A percentile compares a stretch with the other conserved stretches of the same genome.
Evolutionary conservation across 2,329 filamentous ascomycete species (phyloP).

Genomic region (Pyrenophora graminea): DNA sequence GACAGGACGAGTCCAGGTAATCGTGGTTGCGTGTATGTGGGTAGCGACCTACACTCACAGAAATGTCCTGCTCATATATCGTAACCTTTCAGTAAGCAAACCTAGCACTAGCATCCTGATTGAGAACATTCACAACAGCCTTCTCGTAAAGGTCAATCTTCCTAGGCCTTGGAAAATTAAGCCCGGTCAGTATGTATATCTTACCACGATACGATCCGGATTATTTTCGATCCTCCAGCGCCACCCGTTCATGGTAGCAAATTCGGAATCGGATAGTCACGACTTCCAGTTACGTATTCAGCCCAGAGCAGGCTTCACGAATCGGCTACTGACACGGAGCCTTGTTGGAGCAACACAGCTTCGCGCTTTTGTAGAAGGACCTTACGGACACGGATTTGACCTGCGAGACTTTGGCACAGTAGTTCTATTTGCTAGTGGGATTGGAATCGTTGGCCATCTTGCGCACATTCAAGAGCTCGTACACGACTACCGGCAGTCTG

Average conservation of each 20-base stretch:
- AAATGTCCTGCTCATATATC: constrained; percentile 15
- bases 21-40: constrained; percentile 11
- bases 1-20: constrained; percentile 2
- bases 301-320: constrained; percentile 17
- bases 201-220: constrained; percentile 12
- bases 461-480: constrained; percentile 18
- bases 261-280: background rate
- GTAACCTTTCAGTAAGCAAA: constrained; percentile 17
- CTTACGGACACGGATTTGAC: constrained; percentile 14
- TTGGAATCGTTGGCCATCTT: constrained; percentile 19
- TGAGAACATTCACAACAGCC: constrained; percentile 12
- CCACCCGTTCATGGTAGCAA: constrained; percentile 18
- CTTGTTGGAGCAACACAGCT: constrained; percentile 1
- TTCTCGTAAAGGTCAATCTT: constrained; percentile 13
- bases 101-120: constrained; percentile 9
- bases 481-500: constrained; percentile 6
- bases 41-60: constrained; percentile 9
- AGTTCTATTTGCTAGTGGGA: constrained; percentile 22
- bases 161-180: constrained; percentile 16
- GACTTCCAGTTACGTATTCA: constrained; percentile 17
- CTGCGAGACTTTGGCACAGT: constrained; percentile 20
- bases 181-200: constrained; percentile 21
- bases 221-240: constrained; percentile 19
- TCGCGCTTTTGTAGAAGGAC: constrained; percentile 15
- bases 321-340: background rate